A percentile compares a stretch with the other conserved stretches of the same genome.
phyloP scores from a whole-genome alignment of 2,329 filamentous ascomycete genomes.

The Cyanodermella asteris region DNA sequence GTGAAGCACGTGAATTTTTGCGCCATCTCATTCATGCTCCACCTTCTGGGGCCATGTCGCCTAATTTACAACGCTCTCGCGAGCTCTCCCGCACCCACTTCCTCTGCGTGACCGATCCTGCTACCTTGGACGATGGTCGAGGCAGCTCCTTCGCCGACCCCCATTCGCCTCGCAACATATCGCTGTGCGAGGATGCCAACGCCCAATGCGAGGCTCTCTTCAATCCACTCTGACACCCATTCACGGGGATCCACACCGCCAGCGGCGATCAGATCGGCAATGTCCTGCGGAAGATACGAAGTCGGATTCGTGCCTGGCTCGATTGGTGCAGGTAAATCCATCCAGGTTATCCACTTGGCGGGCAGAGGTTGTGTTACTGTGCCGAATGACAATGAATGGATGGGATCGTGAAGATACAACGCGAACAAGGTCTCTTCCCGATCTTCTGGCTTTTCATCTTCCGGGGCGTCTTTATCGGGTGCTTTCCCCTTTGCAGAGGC shows the following conservation, averaged over 20 bases:
- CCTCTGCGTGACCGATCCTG: slow-evolving; percentile 29
- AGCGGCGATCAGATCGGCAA: slow-evolving; percentile 56
- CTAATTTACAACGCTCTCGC: slow-evolving; percentile 26
- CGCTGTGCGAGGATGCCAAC: slow-evolving; percentile 79
- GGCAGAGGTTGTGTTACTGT: slow-evolving; percentile 68
- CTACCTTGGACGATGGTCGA: slow-evolving; percentile 37
- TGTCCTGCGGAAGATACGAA: slow-evolving; percentile 52
- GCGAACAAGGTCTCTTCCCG: slow-evolving; percentile 55
- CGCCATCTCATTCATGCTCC: too few relatives aligned
- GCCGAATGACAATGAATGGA: slow-evolving; percentile 75
- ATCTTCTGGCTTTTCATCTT: slow-evolving; percentile 29
- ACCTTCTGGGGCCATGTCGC: too few relatives aligned
- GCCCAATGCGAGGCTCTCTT: slow-evolving; percentile 58
- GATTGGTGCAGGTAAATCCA: slow-evolving; percentile 45
- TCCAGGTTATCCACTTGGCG: slow-evolving; percentile 70
- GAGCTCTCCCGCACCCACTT: slow-evolving; percentile 37
- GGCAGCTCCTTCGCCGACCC: slow-evolving; percentile 71
- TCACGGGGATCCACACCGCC: slow-evolving; percentile 76
- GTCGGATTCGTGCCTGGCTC: slow-evolving; percentile 20
- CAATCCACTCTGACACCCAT: slow-evolving; percentile 95
- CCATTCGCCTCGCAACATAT: slow-evolving; percentile 89
- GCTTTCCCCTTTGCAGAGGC: slow-evolving; percentile 12
- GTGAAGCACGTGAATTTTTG: too few relatives aligned
- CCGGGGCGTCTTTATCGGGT: slow-evolving; percentile 15
- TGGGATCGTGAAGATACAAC: slow-evolving; percentile 61